Conservation (phyloP, 768 basidiomycete species). For the Rhizopogon vesiculosus region DNA sequence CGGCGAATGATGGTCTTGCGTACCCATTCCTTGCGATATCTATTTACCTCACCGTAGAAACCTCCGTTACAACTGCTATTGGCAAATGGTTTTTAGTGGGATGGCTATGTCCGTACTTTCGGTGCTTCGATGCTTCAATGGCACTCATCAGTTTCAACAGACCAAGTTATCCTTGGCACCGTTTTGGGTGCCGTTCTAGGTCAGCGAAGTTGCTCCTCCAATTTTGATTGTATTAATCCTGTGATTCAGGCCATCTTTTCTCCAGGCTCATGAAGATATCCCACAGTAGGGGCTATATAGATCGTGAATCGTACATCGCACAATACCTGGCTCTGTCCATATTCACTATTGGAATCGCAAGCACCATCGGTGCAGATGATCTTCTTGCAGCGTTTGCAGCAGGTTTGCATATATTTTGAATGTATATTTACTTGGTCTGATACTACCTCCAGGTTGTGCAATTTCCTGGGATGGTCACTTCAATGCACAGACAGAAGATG, state of each 20-base stretch:
- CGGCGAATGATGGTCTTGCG: slow-evolving; percentile 93
- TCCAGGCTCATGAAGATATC: slow-evolving; percentile 70
- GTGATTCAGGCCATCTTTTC: slow-evolving; percentile 52
- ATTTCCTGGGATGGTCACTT: slow-evolving; percentile 91
- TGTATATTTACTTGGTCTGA: neutral
- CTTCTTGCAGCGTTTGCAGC: slow-evolving; percentile 86
- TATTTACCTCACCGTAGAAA: slow-evolving; percentile 78
- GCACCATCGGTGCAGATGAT: slow-evolving; percentile 81
- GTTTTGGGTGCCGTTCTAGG: slow-evolving; percentile 58
- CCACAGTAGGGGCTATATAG: slow-evolving; percentile 58
- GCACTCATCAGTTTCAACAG: slow-evolving; percentile 29
- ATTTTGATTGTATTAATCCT: neutral
- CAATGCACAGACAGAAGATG: slow-evolving; percentile 75
- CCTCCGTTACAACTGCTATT: slow-evolving; percentile 56
- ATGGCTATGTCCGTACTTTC: slow-evolving; percentile 59
- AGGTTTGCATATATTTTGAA: slow-evolving; percentile 34
- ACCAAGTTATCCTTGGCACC: slow-evolving; percentile 77
- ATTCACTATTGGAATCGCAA: slow-evolving; percentile 75
- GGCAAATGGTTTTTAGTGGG: slow-evolving; percentile 85
- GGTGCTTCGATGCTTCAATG: neutral
- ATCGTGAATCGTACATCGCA: slow-evolving; percentile 82
- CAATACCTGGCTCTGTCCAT: slow-evolving; percentile 75
- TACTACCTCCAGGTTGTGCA: slow-evolving; percentile 59
- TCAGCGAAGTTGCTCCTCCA: slow-evolving; percentile 5
- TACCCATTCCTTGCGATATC: slow-evolving; percentile 89